Evolutionary conservation across 257 asterid species (phyloP), one percentile per base, ranked within the genome.

Genomic region (Ehretia macrophylla): DNA sequence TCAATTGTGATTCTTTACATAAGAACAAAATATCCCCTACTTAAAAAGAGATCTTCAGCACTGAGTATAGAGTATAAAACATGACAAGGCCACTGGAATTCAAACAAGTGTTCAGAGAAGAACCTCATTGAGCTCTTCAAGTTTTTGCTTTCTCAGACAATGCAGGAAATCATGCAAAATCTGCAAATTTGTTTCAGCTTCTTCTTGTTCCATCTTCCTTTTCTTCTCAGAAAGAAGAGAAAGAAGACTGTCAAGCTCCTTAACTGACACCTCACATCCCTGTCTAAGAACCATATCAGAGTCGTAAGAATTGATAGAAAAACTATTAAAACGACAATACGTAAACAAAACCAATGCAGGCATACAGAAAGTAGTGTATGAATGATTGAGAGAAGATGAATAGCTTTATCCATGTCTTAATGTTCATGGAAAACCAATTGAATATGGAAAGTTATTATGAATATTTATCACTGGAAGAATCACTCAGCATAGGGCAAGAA

Each of bases 151-250:
- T 77, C 74, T 83, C 76, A 93, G 68, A 69, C 83, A 69, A 4
- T 68, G 78, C 81, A 89, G 80, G 72, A 93, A 93, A 50, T 89
- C 95, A 11, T 78, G 83, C 79, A 89, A 70, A 75, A 86, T 80
- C 79, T 74, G 86, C 55, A 93, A 70, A 72, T 93, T 86, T 60
- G 91, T 71, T 75, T 89, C 99, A 68, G 95, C 86, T 77, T 89
- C 97, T 80, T 88, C 90, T 69, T 83, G 97, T 84, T 89, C 97
- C 94, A 86, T 78, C 71, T 86, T 89, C 62, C 75, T 78, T 85
- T 86, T 93, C 85, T 80, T 93, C 75, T 89, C 95, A 5, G 84
- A 64, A 55, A 93, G 83, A 75, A 89, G 81, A 58, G 85, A 73
- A 79, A 84, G 64, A 61, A 93, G 85, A 71, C 80, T 68, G 66